Base-by-base conservation (phyloP, 495 filamentous ascomycete species). In the Aspergillus carlsbadensis region DNA sequence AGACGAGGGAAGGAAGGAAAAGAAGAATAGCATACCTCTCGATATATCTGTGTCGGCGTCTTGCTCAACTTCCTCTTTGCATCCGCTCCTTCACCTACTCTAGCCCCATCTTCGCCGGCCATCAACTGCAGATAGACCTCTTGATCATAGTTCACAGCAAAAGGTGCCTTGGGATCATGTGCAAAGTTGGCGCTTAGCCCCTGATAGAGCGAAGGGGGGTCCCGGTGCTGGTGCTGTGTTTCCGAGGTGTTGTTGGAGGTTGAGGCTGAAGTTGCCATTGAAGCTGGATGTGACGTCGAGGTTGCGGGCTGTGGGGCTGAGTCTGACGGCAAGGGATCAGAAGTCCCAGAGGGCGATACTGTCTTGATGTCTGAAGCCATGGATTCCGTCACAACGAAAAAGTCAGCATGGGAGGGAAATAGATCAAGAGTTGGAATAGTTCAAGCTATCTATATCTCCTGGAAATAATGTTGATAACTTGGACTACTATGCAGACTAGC, bases 1-100 rank as follows among this genome's bases (percentile, higher is more conserved):
- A 49, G 21, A 13, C n/a, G 18, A 22, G 33, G n/a, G 24, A 48
- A 40, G 11, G 20, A 24, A n/a, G 18, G 26, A 24, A 24, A 41
- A n/a, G n/a, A n/a, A n/a, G n/a, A n/a, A n/a, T n/a, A n/a, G n/a
- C 63, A 29, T 31, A 70, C 68, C 65, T 70, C 65, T 5, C 47
- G 58, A 57, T 65, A 70, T 6, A 70, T 48, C 45, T 70, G 68
- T 40, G 61, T 68, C 17, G 62, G 59, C 6, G 68, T 70, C 60
- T 70, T 70, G 37, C 48, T 52, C 17, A 42, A 56, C 7, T 39
- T 45, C 18, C 37, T 58, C 10, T 37, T 44, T 10, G 18, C 40
- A 11, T 42, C 56, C 40, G 26, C 5, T 18, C 44, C 44, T 18
- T 17, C 31, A 6, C 17, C 31, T 10, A 31, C 11, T 5, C 20